Evolutionary conservation across 2,329 filamentous ascomycete species (phyloP), one percentile per base, ranked within the genome.

Genomic region (Colletotrichum endophyticum): DNA sequence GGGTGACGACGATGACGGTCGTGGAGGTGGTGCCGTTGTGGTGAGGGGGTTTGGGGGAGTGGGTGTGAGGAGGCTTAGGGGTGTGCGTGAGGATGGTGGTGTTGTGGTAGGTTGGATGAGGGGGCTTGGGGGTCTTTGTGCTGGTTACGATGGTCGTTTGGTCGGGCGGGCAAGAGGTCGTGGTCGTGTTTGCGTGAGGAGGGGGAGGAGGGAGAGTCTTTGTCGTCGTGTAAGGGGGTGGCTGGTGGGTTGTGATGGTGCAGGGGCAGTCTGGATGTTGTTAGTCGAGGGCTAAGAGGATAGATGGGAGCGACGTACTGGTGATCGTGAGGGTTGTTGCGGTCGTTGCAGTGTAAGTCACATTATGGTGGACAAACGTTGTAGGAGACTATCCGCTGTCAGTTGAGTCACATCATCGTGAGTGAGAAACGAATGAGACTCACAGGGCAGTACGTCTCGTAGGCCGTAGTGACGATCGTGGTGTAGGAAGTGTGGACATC

Each of bases 391-490:
- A 80, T 53, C 62, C 8, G 28, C 30, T 6, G 67, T 78, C 22
- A 77, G 68, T 71, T 12, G 6, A 19, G 4, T 5, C 6, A 27
- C 8, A n/a, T 11, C 3, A 12, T 59, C 12, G 15, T 25, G 16
- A 56, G 39, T 27, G 15, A 13, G 34, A n/a, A n/a, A 19, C 27
- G 8, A 15, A 15, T 6, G 19, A 4, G 59, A 83, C 84, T 79
- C 83, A 87, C 86, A 19, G 88, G 87, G 78, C 87, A 89, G 81
- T 84, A 86, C 59, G 86, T 86, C 49, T 85, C 84, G 79, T 84
- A 87, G 73, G 82, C 80, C 13, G 83, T 84, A 66, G 83, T 81
- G 70, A 84, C 78, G 69, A 86, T 82, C n/a, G 86, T 87, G 28
- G 85, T 85, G 77, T 80, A 83, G 70, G 78, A 53, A 12, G 79